phyloP scores from a whole-genome alignment of 306 rosid genomes.

The Medicago lupulina region DNA sequence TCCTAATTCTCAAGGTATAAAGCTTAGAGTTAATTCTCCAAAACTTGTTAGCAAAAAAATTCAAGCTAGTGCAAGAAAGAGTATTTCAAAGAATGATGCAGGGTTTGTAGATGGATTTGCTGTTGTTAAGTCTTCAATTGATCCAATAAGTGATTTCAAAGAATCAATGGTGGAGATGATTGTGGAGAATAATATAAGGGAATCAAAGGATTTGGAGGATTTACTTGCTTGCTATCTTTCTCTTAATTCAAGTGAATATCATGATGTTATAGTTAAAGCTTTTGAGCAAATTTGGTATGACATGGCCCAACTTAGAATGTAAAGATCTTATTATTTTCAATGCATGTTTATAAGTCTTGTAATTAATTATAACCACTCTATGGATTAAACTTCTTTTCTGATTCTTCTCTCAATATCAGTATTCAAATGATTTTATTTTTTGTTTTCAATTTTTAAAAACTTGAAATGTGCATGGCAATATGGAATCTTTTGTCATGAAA shows the following conservation, averaged over 20 bases:
- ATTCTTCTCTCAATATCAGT: constrained; percentile 26
- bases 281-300: constrained; percentile 93
- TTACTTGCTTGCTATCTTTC: constrained; percentile 93
- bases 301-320: constrained; percentile 60
- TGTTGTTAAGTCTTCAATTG: constrained; percentile 74
- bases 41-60: constrained; percentile 64
- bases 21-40: constrained; percentile 76
- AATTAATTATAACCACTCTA: constrained; percentile 38
- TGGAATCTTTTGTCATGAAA: constrained; percentile 17
- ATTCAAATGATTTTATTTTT: background rate
- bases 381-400: constrained; percentile 31
- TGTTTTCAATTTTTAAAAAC: constrained; percentile 19
- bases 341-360: constrained; percentile 52
- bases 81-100: constrained; percentile 55
- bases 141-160: constrained; percentile 82
- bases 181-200: constrained; percentile 74
- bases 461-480: constrained; percentile 17
- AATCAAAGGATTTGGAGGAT: constrained; percentile 81
- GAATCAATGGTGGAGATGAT: constrained; percentile 98
- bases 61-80: constrained; percentile 62
- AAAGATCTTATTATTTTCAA: constrained; percentile 36
- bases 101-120: constrained; percentile 76
- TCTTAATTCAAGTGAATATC: constrained; percentile 78
- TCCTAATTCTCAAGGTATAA: constrained; percentile 58
- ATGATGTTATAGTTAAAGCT: constrained; percentile 84